Evolutionary conservation across 805 yeast genomes (phyloP), one percentile per base, ranked within the genome.

Genomic region (Wickerhamomyces tratensis): DNA sequence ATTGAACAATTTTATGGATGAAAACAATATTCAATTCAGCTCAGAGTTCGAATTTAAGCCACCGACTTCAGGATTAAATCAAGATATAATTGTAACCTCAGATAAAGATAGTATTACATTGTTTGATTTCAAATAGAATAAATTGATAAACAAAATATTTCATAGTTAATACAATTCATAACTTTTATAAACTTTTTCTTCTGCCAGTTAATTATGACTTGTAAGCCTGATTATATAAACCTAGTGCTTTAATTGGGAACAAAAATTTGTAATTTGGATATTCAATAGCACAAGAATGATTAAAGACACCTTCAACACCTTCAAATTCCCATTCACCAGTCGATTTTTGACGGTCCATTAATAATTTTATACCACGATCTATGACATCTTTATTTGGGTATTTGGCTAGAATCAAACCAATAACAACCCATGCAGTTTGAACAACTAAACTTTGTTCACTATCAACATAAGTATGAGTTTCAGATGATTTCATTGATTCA

Each of bases 221-320:
- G 11, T 31, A 31, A 6, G 34, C 34, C 13, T 31, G 2, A 31
- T 51, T 47, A 44, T 73, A 88, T 52, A 91, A 67, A 1, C 98
- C 98, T 37, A 93, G 65, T 0, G 98, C 98, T 63, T 93, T 93
- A 52, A 91, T 83, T 1, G 97, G 82, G 61, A 93, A 93, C 44
- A 87, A 66, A 54, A 82, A 91, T 63, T 83, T 79, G 63, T 93
- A 93, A 54, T 87, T 86, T 35, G 98, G 98, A 59, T 93, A 93
- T 61, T 93, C 98, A 56, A 93, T 93, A 2, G 93, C 96, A 66
- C 94, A 69, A 2, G 87, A 78, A 57, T 93, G 97, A 61, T 93
- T 93, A 71, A 93, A 93, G 0, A 93, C 97, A 38, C 99, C 99
- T 62, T 91, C 98, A 27, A 85, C 79, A 30, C 77, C 83, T 53